Conservation (phyloP, 306 rosid genomes). For the Sphenostylis stenocarpa region DNA sequence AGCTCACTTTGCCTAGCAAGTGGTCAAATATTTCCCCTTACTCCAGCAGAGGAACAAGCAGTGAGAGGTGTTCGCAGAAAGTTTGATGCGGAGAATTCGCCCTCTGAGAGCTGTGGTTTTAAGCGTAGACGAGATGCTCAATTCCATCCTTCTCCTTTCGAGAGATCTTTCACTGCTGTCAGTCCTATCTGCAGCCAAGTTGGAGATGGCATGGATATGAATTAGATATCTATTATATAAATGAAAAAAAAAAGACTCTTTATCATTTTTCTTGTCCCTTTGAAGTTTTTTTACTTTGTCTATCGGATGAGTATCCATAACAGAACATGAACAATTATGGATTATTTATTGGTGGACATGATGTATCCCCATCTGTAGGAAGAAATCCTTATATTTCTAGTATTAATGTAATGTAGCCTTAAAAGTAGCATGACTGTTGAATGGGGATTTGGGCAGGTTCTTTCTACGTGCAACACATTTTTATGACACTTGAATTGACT, state of each 20-base stretch:
- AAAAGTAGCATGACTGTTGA: conserved; percentile 50
- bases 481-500: conserved; percentile 34
- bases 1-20: conserved; percentile 92
- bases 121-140: conserved; percentile 93
- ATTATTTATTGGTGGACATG: conserved; percentile 62
- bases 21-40: conserved; percentile 67
- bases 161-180: conserved; percentile 85
- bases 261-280: conserved; percentile 51
- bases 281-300: conserved; percentile 36
- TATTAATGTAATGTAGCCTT: conserved; percentile 64
- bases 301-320: conserved; percentile 41
- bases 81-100: conserved; percentile 64
- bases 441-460: conserved; percentile 35
- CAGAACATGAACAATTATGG: conserved; percentile 56
- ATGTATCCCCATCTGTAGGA: conserved; percentile 66
- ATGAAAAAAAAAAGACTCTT: conserved; percentile 44
- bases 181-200: conserved; percentile 90
- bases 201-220: conserved; percentile 92
- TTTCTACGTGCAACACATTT: conserved; percentile 20
- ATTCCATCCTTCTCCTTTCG: conserved; percentile 87
- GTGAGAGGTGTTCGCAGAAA: conserved; percentile 92
- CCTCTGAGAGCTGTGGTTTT: conserved; percentile 54
- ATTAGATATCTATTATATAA: conserved; percentile 55
- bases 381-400: conserved; percentile 61
- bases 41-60: conserved; percentile 78